Percentiles rank a stretch among this genome's conserved stretches.
These are phyloP conservation scores for Pythium folliculosum DNA, from an alignment of 352 stramenopile species.

Conservation along the genomic window DNA sequence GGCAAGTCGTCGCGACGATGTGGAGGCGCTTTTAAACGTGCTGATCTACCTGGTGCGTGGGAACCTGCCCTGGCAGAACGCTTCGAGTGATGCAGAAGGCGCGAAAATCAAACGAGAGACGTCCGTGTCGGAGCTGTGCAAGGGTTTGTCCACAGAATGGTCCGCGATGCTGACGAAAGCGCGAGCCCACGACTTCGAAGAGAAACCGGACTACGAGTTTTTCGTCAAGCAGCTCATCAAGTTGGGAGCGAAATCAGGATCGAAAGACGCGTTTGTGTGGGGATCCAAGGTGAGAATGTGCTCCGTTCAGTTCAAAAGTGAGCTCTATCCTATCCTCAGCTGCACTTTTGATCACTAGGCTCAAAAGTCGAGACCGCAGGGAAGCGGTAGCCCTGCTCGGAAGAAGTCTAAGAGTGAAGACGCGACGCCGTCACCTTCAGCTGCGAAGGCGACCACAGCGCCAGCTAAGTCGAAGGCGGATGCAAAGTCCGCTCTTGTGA, in stretches of 20 bases:
- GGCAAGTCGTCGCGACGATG: constrained; percentile 86
- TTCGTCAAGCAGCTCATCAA: constrained; percentile 55
- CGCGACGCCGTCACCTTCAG: not conserved
- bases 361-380: constrained; percentile 4
- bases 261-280: constrained; percentile 47
- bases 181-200: constrained; percentile 64
- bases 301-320: not conserved
- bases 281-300: constrained; percentile 29
- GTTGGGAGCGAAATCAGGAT: constrained; percentile 44
- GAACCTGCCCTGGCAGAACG: constrained; percentile 67
- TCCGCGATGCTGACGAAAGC: constrained; percentile 55
- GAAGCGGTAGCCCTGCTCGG: constrained; percentile 16
- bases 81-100: constrained; percentile 62
- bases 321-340: too few species aligned
- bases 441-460: not conserved
- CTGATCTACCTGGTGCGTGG: constrained; percentile 87
- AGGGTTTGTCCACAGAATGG: constrained; percentile 55
- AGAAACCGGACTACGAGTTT: constrained; percentile 78
- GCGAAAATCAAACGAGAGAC: constrained; percentile 71
- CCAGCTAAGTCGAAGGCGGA: not conserved
- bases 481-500: not conserved
- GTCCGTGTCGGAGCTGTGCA: constrained; percentile 57
- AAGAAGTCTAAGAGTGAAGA: constrained; percentile 30
- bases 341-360: not conserved
- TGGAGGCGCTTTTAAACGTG: constrained; percentile 91